Percentiles rank a stretch among this genome's conserved stretches.
phyloP scores from a whole-genome alignment of 805 yeast species.

The Komagataella mondaviorum region DNA sequence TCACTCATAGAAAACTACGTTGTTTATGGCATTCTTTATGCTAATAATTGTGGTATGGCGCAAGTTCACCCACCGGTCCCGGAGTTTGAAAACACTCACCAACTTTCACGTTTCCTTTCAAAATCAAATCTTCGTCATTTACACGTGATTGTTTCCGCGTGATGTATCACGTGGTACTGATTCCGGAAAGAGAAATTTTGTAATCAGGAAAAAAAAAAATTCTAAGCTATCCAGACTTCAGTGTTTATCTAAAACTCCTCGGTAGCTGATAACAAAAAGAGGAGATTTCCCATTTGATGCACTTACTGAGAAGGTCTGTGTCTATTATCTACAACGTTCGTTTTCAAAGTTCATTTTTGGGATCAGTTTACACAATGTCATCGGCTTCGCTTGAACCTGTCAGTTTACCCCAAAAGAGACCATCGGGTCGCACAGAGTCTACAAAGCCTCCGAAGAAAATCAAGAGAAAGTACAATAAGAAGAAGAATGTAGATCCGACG shows the following conservation, averaged over 20 bases:
- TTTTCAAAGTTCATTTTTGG: not conserved
- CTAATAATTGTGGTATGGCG: not conserved
- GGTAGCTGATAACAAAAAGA: not conserved
- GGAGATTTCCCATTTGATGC: not conserved
- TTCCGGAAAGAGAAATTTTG: not conserved
- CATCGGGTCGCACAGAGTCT: not conserved
- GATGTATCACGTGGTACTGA: not conserved
- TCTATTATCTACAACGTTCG: not conserved
- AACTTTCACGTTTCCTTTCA: not conserved
- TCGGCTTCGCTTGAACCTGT: not conserved
- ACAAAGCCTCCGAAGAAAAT: constrained; percentile 12
- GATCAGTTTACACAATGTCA: not conserved
- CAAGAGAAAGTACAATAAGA: constrained; percentile 40
- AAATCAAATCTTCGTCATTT: not conserved
- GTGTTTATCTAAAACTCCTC: not conserved
- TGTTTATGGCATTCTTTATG: not conserved
- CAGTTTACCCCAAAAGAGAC: not conserved
- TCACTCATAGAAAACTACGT: too few species aligned
- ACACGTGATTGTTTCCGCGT: not conserved
- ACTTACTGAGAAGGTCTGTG: not conserved
- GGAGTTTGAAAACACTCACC: not conserved
- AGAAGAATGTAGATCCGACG: constrained; percentile 58
- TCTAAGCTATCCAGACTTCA: not conserved
- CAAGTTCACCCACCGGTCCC: not conserved
- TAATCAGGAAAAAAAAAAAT: too few species aligned